Evolutionary conservation across 257 asterid genomes (phyloP), one percentile per base, ranked within the genome.

Genomic region (Avicennia marina): DNA sequence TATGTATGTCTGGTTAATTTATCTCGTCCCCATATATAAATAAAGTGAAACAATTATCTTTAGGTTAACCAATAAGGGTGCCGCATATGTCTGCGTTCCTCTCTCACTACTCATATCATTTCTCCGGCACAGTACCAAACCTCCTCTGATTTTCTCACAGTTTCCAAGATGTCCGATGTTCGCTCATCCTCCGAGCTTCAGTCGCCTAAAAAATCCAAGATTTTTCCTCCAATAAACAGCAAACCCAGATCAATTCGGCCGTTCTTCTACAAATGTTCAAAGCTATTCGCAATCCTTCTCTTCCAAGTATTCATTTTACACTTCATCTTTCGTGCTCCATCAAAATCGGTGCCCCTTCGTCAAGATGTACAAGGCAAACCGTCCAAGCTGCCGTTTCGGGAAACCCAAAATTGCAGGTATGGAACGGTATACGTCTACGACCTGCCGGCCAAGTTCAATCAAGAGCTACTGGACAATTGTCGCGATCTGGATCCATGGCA

Each of bases 381-480:
- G n/a, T n/a, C n/a, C n/a, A 4, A 22, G 7, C 15, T 19, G 16
- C 53, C 43, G 11, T 43, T 26, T 16, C 31, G 16, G 7, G 11
- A 21, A 2, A 1, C 60, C 17, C 13, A 31, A 7, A 32, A 1
- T 2, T 78, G 82, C 66, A 16, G 51, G 8, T 11, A 63, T 29
- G 86, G 86, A 2, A 25, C 6, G 54, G 78, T 86, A 0, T 83
- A 71, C 53, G 84, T 83, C 0, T 83, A 86, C 54, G 77, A 86
- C 2, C 88, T 83, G 19, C 90, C 95, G 0, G 44, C 77, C 2
- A 21, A 59, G 33, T 83, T 81, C 46, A 86, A 86, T 74, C 53
- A 50, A 16, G 77, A 72, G 17, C 17, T 86, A 0, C 7, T 86
- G 22, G 69, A 75, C 53, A 68, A 66, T 16, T 87, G 90, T 32